phyloP scores from a whole-genome alignment of 1,284 basidiomycete species.

The Sanghuangporus weigelae region DNA sequence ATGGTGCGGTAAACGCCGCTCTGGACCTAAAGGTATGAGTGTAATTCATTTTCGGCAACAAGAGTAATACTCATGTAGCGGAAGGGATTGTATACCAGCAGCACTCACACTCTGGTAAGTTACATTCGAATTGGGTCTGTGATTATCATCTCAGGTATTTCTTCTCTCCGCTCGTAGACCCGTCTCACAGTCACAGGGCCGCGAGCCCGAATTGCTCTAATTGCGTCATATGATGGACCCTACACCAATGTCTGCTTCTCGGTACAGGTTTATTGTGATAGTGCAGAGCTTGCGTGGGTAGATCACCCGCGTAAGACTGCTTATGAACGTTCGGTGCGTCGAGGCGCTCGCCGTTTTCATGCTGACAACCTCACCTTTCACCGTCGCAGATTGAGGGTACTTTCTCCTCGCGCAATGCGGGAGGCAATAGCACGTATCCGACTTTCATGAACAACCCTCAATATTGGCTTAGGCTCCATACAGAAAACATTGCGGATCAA shows the following conservation, averaged over 20 bases:
- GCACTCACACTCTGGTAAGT: slow-evolving; percentile 67
- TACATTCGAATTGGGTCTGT: neutral
- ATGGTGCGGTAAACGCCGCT: slow-evolving; percentile 8
- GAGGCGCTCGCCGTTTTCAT: neutral
- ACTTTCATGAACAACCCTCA: slow-evolving; percentile 92
- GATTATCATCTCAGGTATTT: neutral
- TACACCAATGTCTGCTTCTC: slow-evolving; percentile 60
- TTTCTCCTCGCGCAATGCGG: slow-evolving; percentile 70
- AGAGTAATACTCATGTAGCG: neutral
- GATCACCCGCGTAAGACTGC: slow-evolving; percentile 32
- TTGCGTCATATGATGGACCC: slow-evolving; percentile 61
- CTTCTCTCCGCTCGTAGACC: slow-evolving; percentile 5
- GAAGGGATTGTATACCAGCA: slow-evolving; percentile 76
- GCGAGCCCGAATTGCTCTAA: slow-evolving; percentile 45
- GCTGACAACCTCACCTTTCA: neutral
- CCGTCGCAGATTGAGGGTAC: slow-evolving; percentile 48
- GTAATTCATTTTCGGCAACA: neutral
- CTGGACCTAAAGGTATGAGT: slow-evolving; percentile 27
- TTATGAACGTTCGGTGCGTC: slow-evolving; percentile 39
- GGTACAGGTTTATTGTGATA: slow-evolving; percentile 47
- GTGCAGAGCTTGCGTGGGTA: slow-evolving; percentile 45
- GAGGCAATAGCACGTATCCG: slow-evolving; percentile 76
- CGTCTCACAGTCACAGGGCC: slow-evolving; percentile 2
- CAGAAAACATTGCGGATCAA: slow-evolving; percentile 23
- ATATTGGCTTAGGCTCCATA: slow-evolving; percentile 60